Evolutionary conservation across 225 moss, liverwort and hornwort genomes (phyloP), one percentile per base, ranked within the genome.

Genomic region (Bryoerythrophyllum caledonicum): DNA sequence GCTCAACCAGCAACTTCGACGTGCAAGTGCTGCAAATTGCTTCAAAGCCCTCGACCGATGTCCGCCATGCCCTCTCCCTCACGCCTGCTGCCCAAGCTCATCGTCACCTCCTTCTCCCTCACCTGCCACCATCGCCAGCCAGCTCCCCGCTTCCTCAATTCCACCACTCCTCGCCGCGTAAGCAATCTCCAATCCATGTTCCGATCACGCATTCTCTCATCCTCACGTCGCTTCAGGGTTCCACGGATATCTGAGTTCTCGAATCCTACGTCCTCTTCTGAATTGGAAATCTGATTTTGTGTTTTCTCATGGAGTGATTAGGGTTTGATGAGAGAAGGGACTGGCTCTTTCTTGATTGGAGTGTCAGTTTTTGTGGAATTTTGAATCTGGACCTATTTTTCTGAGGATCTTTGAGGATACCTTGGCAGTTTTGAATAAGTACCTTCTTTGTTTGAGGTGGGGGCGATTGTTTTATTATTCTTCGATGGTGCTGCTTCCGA

Each of bases 41-140:
- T 34, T 10, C 56, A 53, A 77, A 59, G 21, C 34, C 75, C 44
- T 34, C 51, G 32, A 28, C 27, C 40, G 30, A 73, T 65, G 55
- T 66, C 10, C 34, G 60, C 57, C 69, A 82, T 82, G 85, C 76
- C 77, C 40, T 82, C 65, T 1, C 69, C 70, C 5, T 75, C 79
- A 21, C 82, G 79, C 24, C 63, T 79, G 34, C 58, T 75, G 51
- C 44, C 82, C 59, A 49, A 49, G 48, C 63, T 68, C 20, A 62
- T 35, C 34, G 55, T 66, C 56, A 19, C 72, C 67, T 72, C 72
- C 12, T 17, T 72, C 72, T 76, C 75, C 13, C 23, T 79, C 46
- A 28, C 61, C 75, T 58, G 67, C 68, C 63, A 51, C 68, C 68
- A 51, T 27, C 44, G 28, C 15, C 48, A 49, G 1, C 16, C 32